A percentile compares a stretch with the other conserved stretches of the same genome.
Evolutionary conservation across 208 protist genomes (phyloP).

Genomic region (Crithidia bombi): DNA sequence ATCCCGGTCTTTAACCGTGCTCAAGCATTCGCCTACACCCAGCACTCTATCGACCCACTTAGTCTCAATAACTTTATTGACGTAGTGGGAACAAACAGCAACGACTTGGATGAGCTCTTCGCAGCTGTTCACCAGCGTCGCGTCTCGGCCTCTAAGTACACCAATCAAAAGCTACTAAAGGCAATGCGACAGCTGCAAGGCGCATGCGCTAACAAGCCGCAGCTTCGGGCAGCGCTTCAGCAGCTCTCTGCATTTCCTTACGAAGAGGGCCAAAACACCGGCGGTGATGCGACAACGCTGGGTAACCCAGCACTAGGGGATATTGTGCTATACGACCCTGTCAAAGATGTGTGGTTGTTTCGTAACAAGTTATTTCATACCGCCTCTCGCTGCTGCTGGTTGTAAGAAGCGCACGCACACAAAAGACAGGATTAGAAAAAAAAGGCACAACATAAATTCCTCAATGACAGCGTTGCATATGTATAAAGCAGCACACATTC

Average conservation of each 20-base stretch:
- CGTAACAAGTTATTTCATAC: conserved; percentile 76
- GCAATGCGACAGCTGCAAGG: conserved; percentile 72
- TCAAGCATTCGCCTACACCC: conserved; percentile 68
- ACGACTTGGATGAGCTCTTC: conserved; percentile 77
- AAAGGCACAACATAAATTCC: no score
- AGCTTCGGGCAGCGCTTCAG: conserved; percentile 46
- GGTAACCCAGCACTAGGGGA: conserved; percentile 55
- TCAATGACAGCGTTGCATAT: background rate
- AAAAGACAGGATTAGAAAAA: no score
- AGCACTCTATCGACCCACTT: conserved; percentile 64
- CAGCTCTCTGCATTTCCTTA: conserved; percentile 57
- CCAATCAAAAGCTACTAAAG: conserved; percentile 69
- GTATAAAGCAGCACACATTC: background rate
- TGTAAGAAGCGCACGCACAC: conserved; percentile 22
- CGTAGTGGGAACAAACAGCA: conserved; percentile 68
- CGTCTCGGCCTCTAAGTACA: conserved; percentile 52
- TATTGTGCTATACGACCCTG: conserved; percentile 82
- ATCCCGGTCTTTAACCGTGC: conserved; percentile 54
- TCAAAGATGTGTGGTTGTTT: conserved; percentile 78
- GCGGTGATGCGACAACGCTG: conserved; percentile 43
- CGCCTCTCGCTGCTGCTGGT: conserved; percentile 65
- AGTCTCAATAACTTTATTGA: conserved; percentile 68
- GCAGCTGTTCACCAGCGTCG: conserved; percentile 60
- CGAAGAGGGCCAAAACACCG: conserved; percentile 49
- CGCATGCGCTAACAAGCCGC: conserved; percentile 50